A percentile compares a stretch with the other conserved stretches of the same genome.
Evolutionary conservation across 2,329 filamentous ascomycete species (phyloP).

Genomic region (Curvularia hawaiiensis): DNA sequence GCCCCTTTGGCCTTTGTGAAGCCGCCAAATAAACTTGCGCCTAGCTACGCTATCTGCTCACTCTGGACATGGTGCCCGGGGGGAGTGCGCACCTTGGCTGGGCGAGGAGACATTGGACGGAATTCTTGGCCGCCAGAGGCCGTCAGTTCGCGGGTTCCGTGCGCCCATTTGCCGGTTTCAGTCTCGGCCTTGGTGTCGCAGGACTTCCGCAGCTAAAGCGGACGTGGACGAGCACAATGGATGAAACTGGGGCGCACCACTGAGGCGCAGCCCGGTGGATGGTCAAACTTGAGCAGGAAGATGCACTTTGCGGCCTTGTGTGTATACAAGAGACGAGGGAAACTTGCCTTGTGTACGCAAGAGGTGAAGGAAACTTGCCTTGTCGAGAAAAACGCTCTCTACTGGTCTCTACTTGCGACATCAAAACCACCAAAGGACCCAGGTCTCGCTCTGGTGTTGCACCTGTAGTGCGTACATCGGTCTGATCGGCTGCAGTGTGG

Average conservation of each 20-base stretch:
- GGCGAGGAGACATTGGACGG: not conserved
- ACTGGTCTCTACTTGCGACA: not conserved
- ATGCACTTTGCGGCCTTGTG: constrained; percentile 1
- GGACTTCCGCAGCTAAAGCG: not conserved
- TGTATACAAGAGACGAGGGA: not conserved
- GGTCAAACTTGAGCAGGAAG: constrained; percentile 1
- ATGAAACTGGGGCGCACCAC: constrained; percentile 12
- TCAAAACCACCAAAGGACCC: not conserved
- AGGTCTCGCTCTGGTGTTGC: not conserved
- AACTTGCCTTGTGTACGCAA: not conserved
- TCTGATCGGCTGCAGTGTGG: not conserved
- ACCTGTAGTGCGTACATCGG: not conserved
- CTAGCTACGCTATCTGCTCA: not conserved
- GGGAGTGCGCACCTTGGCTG: not conserved
- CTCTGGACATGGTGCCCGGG: not conserved
- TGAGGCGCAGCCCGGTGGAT: constrained; percentile 7
- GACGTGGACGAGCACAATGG: not conserved
- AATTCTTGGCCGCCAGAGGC: not conserved
- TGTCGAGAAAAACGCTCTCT: not conserved
- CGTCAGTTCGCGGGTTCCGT: not conserved
- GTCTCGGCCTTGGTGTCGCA: constrained; percentile 1
- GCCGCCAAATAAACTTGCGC: not conserved
- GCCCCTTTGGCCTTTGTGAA: not conserved
- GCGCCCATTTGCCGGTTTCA: constrained; percentile 1
- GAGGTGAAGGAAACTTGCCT: not conserved